These are phyloP conservation scores for Lunularia cruciata DNA, from an alignment of 225 moss, liverwort and hornwort genomes.

Conservation along the genomic window DNA sequence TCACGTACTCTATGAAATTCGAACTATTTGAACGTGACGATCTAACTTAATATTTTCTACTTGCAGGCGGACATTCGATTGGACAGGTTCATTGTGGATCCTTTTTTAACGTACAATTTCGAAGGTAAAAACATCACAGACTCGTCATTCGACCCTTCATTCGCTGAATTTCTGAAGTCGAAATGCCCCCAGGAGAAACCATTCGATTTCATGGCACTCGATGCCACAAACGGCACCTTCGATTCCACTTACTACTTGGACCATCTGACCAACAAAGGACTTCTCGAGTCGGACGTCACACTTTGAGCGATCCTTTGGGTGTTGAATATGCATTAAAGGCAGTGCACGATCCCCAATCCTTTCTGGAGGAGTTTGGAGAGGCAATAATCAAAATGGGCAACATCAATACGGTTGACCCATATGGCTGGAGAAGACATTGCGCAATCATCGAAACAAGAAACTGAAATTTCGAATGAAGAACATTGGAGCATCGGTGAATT, in stretches of 20 bases:
- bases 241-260: slow-evolving; percentile 8
- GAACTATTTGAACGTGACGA: too few relatives aligned
- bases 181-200: background rate
- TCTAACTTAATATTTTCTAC: background rate
- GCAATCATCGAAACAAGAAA: background rate
- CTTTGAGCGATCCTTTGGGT: background rate
- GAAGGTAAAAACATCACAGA: background rate
- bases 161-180: background rate
- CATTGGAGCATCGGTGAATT: too few relatives aligned
- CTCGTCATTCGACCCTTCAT: background rate
- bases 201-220: background rate
- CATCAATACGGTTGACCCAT: background rate
- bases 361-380: background rate
- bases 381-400: background rate
- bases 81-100: background rate
- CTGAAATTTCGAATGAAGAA: too few relatives aligned
- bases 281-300: too few relatives aligned
- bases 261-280: background rate
- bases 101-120: background rate
- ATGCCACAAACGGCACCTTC: slow-evolving; percentile 4
- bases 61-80: slow-evolving; percentile 1
- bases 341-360: background rate
- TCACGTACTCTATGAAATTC: too few relatives aligned
- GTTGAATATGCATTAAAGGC: background rate
- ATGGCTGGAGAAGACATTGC: slow-evolving; percentile 2